Evolutionary conservation across 352 stramenopile genomes (phyloP).

Genomic region (Globisporangium mamillatum): DNA sequence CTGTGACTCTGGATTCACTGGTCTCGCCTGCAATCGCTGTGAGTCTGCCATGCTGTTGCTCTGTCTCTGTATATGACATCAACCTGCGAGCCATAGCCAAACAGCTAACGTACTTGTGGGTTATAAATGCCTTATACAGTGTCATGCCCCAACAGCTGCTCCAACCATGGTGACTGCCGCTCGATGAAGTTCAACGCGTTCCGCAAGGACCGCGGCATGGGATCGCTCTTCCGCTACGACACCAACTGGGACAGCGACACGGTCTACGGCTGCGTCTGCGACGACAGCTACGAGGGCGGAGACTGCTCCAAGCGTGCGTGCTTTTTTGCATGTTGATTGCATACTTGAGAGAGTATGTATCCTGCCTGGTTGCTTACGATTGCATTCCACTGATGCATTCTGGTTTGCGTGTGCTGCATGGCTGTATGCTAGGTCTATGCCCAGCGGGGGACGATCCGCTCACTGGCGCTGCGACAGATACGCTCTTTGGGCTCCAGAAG

Average conservation of each 20-base stretch:
- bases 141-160: constrained; percentile 62
- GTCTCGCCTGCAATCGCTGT: constrained; percentile 76
- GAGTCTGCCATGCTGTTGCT: constrained; percentile 11
- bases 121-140: constrained; percentile 28
- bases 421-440: constrained; percentile 35
- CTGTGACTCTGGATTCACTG: constrained; percentile 78
- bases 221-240: constrained; percentile 44
- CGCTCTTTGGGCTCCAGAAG: constrained; percentile 68
- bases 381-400: too few species aligned
- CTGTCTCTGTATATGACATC: not conserved
- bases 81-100: not conserved
- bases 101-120: not conserved
- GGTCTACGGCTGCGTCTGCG: constrained; percentile 88
- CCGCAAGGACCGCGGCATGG: constrained; percentile 59
- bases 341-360: not conserved
- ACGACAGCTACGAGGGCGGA: constrained; percentile 76
- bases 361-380: too few species aligned
- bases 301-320: constrained; percentile 79
- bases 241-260: constrained; percentile 84
- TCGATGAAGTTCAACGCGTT: constrained; percentile 63
- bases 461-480: constrained; percentile 57
- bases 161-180: constrained; percentile 63
- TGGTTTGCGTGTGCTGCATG: not conserved
- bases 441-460: constrained; percentile 67
- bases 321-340: not conserved